Conservation (phyloP, 1,284 basidiomycete species). For the Moniliella sp. region DNA sequence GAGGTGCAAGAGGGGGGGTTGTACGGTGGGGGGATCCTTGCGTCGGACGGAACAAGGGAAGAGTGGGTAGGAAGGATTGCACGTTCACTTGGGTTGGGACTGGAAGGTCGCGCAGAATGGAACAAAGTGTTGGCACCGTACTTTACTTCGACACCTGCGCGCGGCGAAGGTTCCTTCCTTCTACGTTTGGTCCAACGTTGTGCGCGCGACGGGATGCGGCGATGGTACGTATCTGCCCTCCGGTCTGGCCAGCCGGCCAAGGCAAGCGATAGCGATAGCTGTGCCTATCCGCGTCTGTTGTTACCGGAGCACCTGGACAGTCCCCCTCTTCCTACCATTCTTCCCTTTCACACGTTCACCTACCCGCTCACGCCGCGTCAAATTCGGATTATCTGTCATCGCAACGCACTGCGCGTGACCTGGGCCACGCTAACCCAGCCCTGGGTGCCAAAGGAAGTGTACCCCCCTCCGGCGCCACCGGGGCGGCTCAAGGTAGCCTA, state of each 20-base stretch:
- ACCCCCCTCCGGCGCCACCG: conserved; percentile 42
- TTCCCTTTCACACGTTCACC: conserved; percentile 47
- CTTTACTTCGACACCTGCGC: conserved; percentile 14
- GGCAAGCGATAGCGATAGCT: not conserved
- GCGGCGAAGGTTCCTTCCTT: conserved; percentile 42
- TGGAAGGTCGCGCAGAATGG: conserved; percentile 15
- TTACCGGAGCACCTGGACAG: conserved; percentile 36
- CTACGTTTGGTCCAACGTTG: conserved; percentile 43
- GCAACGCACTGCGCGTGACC: conserved; percentile 43
- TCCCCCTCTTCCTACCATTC: conserved; percentile 40
- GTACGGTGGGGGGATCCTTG: conserved; percentile 37
- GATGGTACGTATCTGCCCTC: conserved; percentile 40
- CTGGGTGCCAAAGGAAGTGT: conserved; percentile 40
- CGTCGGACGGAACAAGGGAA: conserved; percentile 31
- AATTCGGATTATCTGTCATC: conserved; percentile 43
- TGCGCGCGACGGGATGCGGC: conserved; percentile 39
- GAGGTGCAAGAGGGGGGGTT: conserved; percentile 38
- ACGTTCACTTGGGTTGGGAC: conserved; percentile 7
- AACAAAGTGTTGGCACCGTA: conserved; percentile 35
- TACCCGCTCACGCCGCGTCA: conserved; percentile 40
- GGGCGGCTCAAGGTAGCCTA: conserved; percentile 43
- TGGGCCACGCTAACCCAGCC: conserved; percentile 39
- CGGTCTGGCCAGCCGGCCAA: no score
- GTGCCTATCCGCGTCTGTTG: conserved; percentile 26
- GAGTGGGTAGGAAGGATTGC: conserved; percentile 40